Evolutionary conservation across 139 green algal genomes (phyloP), one percentile per base, ranked within the genome.

Genomic region (Picochlorum costavermella): DNA sequence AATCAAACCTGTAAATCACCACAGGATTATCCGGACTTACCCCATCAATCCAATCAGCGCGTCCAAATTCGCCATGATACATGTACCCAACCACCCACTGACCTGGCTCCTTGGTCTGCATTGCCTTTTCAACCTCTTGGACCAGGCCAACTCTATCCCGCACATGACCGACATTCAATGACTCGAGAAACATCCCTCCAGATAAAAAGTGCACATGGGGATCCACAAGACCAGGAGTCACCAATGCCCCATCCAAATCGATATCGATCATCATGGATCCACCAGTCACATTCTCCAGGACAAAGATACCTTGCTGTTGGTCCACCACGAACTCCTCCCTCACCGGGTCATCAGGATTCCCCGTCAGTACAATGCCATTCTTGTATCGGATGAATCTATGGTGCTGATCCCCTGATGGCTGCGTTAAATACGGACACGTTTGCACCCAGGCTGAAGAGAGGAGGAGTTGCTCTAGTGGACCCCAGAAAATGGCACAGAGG

Each of bases 141-240:
- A 8, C 33, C 9, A 40, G 33, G 11, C 33, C 33, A 40, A 13
- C 33, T 8, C 33, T 40, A 8, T 40, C 33, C 48, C 26, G 17
- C 13, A 61, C 75, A 6, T 51, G 40, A 2, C 50, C 23, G 6
- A 90, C 65, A 65, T 87, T 68, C n/a, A 84, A 61, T 1, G 59
- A 33, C 5, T 36, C 48, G 2, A 90, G 69, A 8, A 62, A 59
- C 16, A 89, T 61, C 5, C 83, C 84, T 8, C 70, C 83, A 3
- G 49, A 43, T 3, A 90, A 61, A 2, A 90, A 44, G 64, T 90
- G 84, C n/a, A 86, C 57, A 68, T 90, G 84, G 2, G 80, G 56
- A 64, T 90, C 84, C 0, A 87, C 61, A 17, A 90, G 71, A 3
- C 84, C 83, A 30, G 67, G 45, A 29, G 31, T 64, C 12, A 69